Base-by-base conservation (phyloP, 345 rosid genomes). In the Linum lewisii region DNA sequence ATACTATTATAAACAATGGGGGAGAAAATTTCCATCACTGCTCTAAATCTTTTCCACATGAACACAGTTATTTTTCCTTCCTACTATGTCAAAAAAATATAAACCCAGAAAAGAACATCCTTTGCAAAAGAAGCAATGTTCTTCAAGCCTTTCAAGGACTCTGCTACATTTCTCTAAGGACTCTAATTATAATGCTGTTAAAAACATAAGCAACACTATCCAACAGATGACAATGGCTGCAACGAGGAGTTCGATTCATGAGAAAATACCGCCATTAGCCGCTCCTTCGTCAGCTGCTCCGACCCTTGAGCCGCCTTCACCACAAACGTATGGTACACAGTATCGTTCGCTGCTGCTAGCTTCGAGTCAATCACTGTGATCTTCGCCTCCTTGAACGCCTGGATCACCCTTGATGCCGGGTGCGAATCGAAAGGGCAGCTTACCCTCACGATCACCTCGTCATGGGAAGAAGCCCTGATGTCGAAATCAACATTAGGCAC, bases 221-320 rank as follows among this genome's bases (percentile, higher is more conserved):
- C 82, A 67, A 63, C 69, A 16, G 84, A 75, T 53, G 93, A 83
- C 71, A 77, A 65, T 70, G 86, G 73, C 75, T 83, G 77, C 52
- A 61, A 65, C 18, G 13, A 5, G 8, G 83, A 68, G 73, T 65
- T 78, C 7, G 77, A 71, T 61, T 82, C 84, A 0, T 64, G 72
- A 50, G 81, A 62, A 66, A 81, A 76, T 10, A 81, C 86, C 2
- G 91, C 95, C 66, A 82, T 73, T 66, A 93, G 67, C 75, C 84
- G 86, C 71, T 93, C 99, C 79, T 78, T 93, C 10, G 90, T 86
- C 62, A 93, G 71, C 72, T 84, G 84, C 66, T 87, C 90, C 0
- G 86, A 74, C 53, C 79, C 85, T 44, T 77, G 82, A 51, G 91
- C 73, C 69, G 94, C 73, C 70, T 89, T 89, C 5, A 93, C 55